Base-by-base conservation (phyloP, 2,329 filamentous ascomycete species). In the Herpotrichia juniperi region DNA sequence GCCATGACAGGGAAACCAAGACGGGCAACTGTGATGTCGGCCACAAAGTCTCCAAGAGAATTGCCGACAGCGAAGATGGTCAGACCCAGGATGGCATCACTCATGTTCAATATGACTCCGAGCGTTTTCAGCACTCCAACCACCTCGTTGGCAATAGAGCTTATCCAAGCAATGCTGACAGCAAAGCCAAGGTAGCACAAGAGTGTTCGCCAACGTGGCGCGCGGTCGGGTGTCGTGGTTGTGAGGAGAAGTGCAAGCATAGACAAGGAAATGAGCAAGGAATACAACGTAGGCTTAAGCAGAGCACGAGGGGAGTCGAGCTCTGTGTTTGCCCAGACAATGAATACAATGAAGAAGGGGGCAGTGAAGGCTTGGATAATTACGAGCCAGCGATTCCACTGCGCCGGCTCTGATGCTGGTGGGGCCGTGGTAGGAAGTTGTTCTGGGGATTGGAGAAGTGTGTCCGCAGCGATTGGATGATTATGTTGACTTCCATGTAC, bases 1-100 rank as follows among this genome's bases (percentile, higher is more conserved):
- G 94, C 94, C 94, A 99, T 99, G 57, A 99, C 92, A 0, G 94
- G 94, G 74, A 93, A 97, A 2, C 94, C 94, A 2, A 99, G 84
- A 28, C 91, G 86, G 3, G 94, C 94, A 31, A 99, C 90, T 0
- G 94, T 99, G 48, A 97, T 90, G 70, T 99, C 90, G 14, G 94
- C 93, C 9, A 99, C 91, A 14, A 99, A 81, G 66, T 99, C 94
- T 31, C 94, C 93, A 8, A 97, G 82, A 8, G 91, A 96, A 74
- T 99, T 99, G 24, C 94, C 94, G 28, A 97, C 91, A 2, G 94
- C 94, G 72, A 99, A 99, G 48, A 99, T 88, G 14, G 94, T 99
- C 46, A 99, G 83, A 1, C 94, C 94, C 10, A 99, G 83, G 57
- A 99, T 91, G 3, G 94, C 94, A 74, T 99, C 94, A 14, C 89